Evolutionary conservation across 108 stramenopile genomes (phyloP).

Genomic region (Nannochloropsis salina): DNA sequence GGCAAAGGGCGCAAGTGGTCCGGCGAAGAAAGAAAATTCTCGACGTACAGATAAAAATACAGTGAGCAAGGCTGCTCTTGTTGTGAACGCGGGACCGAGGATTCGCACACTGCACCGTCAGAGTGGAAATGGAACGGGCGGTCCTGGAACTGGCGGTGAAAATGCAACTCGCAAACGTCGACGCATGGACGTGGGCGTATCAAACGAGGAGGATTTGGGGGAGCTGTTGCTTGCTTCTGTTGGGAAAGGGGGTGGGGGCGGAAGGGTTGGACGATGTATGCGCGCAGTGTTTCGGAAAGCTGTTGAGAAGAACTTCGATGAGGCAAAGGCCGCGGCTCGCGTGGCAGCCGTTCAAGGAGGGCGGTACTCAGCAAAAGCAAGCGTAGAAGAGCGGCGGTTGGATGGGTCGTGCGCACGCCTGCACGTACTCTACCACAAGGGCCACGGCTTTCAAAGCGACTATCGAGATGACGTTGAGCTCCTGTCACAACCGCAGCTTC

Average conservation of each 20-base stretch:
- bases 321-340: not conserved
- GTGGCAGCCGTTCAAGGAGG: not conserved
- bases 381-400: not conserved
- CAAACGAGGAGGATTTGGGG: not conserved
- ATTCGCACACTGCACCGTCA: not conserved
- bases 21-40: not conserved
- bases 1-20: not conserved
- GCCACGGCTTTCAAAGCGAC: conserved; percentile 10
- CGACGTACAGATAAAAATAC: not conserved
- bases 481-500: not conserved
- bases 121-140: not conserved
- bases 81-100: not conserved
- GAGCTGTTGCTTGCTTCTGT: not conserved
- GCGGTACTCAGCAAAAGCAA: not conserved
- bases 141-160: not conserved
- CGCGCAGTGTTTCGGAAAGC: conserved; percentile 19
- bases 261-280: not conserved
- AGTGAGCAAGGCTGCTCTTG: not conserved
- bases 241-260: not conserved
- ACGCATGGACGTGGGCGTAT: not conserved
- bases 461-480: conserved; percentile 10
- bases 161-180: not conserved
- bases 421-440: not conserved
- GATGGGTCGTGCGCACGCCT: conserved; percentile 6
- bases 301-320: not conserved